Evolutionary conservation across 2,329 filamentous ascomycete species (phyloP), one percentile per base, ranked within the genome.

Genomic region (Tolypocladium tundrense): DNA sequence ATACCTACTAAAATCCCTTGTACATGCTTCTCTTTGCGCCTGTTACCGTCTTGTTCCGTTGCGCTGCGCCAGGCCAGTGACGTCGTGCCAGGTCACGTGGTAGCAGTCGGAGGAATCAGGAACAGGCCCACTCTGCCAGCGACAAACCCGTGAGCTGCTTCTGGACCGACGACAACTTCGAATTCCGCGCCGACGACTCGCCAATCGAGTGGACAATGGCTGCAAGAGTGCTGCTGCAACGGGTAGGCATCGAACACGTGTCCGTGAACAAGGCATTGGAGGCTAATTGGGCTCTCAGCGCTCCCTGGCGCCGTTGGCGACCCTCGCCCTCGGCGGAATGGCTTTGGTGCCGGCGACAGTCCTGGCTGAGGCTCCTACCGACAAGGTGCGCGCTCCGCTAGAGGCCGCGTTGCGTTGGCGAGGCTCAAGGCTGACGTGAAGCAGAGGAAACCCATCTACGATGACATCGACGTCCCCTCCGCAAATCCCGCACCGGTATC

Each of bases 371-470:
- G 76, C 75, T 60, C 74, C 79, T 58, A 68, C 62, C 58, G 61
- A 65, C 57, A 73, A 72, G 69, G 71, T 73, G 59, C 53, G 65
- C 62, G 33, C 35, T 39, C 21, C 21, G 24, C 35, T 57, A 5
- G 9, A 13, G 9, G 31, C 19, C 14, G 10, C 11, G 3, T n/a
- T 19, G 1, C 11, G 3, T n/a, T 16, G 1, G 6, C 31, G 27
- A 19, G 8, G 11, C 27, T 6, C 7, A 50, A 19, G 3, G 58
- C 56, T 63, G 19, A 65, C 59, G 55, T 39, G 14, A 52, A 41
- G 41, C 58, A 72, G 73, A 69, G 80, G 70, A 89, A 88, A 72
- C 87, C 90, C 63, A 94, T 95, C 75, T 95, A 95, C 81, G 89
- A 93, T 74, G 81, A 87, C 70, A 75, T 78, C 70, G 81, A 87